Evolutionary conservation across 345 rosid species (phyloP).

Genomic region (Sisymbrium altissimum): DNA sequence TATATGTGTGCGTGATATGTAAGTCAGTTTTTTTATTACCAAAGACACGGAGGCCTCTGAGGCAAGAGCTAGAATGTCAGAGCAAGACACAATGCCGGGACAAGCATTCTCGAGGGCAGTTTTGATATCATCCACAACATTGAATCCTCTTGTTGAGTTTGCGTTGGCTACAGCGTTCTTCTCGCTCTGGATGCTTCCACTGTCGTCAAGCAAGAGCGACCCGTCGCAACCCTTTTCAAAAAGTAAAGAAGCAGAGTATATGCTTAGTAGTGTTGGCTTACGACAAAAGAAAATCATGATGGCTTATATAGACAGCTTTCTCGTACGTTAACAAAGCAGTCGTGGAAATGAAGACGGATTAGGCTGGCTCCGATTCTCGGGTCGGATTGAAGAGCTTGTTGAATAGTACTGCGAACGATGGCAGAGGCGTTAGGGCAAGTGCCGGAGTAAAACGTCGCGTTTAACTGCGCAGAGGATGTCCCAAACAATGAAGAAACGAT

Average conservation of each 20-base stretch:
- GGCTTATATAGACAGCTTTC: neutral
- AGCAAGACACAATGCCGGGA: constrained; percentile 71
- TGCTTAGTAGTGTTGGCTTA: neutral
- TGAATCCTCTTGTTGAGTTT: constrained; percentile 59
- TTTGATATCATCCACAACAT: constrained; percentile 64
- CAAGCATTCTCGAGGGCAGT: constrained; percentile 62
- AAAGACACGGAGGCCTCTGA: constrained; percentile 55
- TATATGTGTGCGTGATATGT: neutral
- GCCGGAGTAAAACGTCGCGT: constrained; percentile 46
- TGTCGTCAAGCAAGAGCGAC: constrained; percentile 57
- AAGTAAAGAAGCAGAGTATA: neutral
- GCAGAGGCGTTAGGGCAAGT: constrained; percentile 65
- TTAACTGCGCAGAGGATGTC: constrained; percentile 42
- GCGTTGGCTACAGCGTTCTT: constrained; percentile 49
- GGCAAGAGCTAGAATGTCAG: constrained; percentile 69
- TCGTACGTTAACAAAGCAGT: constrained; percentile 70
- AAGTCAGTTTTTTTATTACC: constrained; percentile 34
- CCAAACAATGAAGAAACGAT: constrained; percentile 12
- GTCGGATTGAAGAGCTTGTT: constrained; percentile 60
- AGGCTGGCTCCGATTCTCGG: constrained; percentile 71
- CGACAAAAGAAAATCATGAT: neutral
- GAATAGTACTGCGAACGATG: constrained; percentile 49
- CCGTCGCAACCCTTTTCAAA: constrained; percentile 64
- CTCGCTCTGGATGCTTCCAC: constrained; percentile 52
- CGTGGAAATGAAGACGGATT: constrained; percentile 80